Percentiles rank a stretch among this genome's conserved stretches.
Conservation (phyloP, 495 filamentous ascomycete species). For the Aspergillus sparsus region DNA sequence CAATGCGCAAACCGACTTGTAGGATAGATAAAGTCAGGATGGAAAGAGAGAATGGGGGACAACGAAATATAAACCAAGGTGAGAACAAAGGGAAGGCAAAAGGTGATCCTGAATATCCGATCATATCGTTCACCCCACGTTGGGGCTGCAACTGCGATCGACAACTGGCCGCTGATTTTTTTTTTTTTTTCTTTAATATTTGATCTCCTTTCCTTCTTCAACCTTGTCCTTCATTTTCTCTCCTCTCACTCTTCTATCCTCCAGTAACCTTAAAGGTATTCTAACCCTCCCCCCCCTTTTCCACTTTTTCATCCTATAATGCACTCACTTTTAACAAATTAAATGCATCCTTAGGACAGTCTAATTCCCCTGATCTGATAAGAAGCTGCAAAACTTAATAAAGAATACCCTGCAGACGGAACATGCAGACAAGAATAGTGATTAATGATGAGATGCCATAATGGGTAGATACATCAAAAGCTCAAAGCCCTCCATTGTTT, state of each 20-base stretch:
- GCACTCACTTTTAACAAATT: background rate
- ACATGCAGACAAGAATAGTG: slow-evolving; percentile 3
- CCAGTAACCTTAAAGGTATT: background rate
- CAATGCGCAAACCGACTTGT: too few species aligned
- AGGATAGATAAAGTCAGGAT: background rate
- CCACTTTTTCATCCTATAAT: background rate
- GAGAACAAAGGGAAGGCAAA: background rate
- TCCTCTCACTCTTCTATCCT: background rate
- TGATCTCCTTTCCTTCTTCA: background rate
- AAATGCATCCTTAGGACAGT: background rate
- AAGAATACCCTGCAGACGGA: background rate
- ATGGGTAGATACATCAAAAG: background rate
- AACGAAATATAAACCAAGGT: background rate
- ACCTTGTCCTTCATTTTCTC: background rate
- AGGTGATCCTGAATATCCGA: slow-evolving; percentile 9
- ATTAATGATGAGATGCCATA: background rate
- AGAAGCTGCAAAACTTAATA: background rate
- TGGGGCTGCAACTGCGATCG: slow-evolving; percentile 21
- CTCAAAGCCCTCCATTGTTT: background rate
- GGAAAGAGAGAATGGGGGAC: background rate
- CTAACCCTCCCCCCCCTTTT: too few species aligned
- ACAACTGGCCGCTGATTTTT: slow-evolving; percentile 7
- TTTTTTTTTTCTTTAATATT: slow-evolving; percentile 2
- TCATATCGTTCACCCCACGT: slow-evolving; percentile 18
- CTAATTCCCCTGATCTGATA: slow-evolving; percentile 1